Base-by-base conservation (phyloP, 257 asterid species). In the Leonotis leonurus region DNA sequence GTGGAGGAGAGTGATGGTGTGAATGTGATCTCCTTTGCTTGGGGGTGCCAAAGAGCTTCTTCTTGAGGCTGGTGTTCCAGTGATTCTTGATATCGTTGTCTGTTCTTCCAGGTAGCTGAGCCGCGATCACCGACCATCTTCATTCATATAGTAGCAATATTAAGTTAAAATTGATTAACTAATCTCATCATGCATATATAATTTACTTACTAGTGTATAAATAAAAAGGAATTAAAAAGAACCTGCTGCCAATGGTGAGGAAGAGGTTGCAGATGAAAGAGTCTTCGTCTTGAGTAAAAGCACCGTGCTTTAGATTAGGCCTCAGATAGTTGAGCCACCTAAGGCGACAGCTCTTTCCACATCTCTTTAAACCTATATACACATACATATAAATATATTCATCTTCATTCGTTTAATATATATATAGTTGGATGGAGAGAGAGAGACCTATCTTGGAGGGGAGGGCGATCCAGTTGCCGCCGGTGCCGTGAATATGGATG, bases 101-200 rank as follows among this genome's bases (percentile, higher is more conserved):
- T 12, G 82, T 77, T 69, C 82, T 77, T 48, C 78, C 78, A 0
- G 78, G 82, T 20, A 77, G 18, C 14, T 77, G 81, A 0, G 70
- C 75, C 2, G 81, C 81, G 13, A 77, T 77, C 8, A 77, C 70
- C 21, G 81, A 77, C 81, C 81, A 77, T 27, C 81, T 76, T 21
- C 12, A 11, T 30, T 9, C 29, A n/a, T n/a, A n/a, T n/a, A n/a
- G n/a, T n/a, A n/a, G n/a, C n/a, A n/a, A n/a, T n/a, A n/a, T n/a
- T n/a, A n/a, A n/a, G n/a, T n/a, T n/a, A 20, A 45, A 16, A 44
- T 44, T 7, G 21, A 45, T 17, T 17, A 40, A 4, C 5, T 37
- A 13, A 36, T 29, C 46, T 3, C 8, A 45, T 45, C 30, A 49
- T 49, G 55, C 55, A 18, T 18, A 3, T n/a, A n/a, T n/a, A n/a